These are phyloP conservation scores for Apiotrichum veenhuisii DNA, from an alignment of 1,284 basidiomycete species.

Conservation along the genomic window DNA sequence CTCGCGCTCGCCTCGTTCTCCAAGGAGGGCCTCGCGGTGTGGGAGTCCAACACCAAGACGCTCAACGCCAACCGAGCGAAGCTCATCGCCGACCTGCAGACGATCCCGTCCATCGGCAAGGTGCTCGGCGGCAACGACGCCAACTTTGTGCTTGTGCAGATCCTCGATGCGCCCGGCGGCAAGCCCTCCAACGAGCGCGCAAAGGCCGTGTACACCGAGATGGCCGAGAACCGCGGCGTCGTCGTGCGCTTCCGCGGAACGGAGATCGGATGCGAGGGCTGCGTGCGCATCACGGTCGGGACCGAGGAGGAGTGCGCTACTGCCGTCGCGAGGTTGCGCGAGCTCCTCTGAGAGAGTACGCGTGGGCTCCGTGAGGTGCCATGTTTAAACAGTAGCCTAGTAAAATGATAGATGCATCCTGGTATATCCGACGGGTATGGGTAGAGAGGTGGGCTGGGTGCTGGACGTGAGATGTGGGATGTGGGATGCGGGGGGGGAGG, in stretches of 20 bases:
- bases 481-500: too few relatives aligned
- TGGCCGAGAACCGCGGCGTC: constrained; percentile 81
- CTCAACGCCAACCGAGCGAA: constrained; percentile 60
- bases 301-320: constrained; percentile 71
- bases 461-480: too few relatives aligned
- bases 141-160: constrained; percentile 84
- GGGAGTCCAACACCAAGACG: constrained; percentile 63
- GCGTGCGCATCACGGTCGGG: constrained; percentile 86
- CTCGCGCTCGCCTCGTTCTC: constrained; percentile 77
- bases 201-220: constrained; percentile 67
- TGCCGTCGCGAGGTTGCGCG: constrained; percentile 49
- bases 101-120: constrained; percentile 61
- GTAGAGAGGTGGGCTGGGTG: too few relatives aligned
- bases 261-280: constrained; percentile 83
- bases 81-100: constrained; percentile 50
- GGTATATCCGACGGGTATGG: too few relatives aligned
- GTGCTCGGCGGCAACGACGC: constrained; percentile 80
- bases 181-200: constrained; percentile 68
- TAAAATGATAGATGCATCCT: background rate
- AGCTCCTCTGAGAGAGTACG: constrained; percentile 35
- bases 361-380: too few relatives aligned
- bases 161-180: constrained; percentile 57
- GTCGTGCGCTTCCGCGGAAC: constrained; percentile 87
- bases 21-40: constrained; percentile 59
- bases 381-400: background rate